phyloP scores from a whole-genome alignment of 192 early-diverging fungal genomes.

The Haplosporangium gracile region DNA sequence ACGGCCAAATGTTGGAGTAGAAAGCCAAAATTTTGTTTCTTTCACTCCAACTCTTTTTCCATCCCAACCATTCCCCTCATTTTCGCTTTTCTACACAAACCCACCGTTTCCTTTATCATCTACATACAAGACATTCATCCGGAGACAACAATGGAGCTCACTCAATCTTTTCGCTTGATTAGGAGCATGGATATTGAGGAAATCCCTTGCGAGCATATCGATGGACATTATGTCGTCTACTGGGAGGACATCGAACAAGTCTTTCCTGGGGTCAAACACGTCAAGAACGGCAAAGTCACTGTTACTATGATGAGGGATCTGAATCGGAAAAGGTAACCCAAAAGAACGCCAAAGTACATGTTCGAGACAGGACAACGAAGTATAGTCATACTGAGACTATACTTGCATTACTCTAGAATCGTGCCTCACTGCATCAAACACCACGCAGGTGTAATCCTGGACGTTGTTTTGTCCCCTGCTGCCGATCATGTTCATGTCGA shows the following conservation, averaged over 20 bases:
- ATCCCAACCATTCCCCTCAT: not conserved
- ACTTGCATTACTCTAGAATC: not conserved
- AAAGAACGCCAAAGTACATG: not conserved
- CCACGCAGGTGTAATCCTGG: not conserved
- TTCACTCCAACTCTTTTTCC: not conserved
- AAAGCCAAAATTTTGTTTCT: not conserved
- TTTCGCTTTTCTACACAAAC: not conserved
- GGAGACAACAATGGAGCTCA: not conserved
- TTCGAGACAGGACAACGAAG: not conserved
- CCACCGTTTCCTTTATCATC: not conserved
- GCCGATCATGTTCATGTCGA: no score
- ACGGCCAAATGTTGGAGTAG: not conserved
- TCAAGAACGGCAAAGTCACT: not conserved
- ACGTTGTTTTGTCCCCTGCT: not conserved
- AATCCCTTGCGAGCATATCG: not conserved
- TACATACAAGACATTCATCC: not conserved
- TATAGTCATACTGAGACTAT: not conserved
- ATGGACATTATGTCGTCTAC: not conserved
- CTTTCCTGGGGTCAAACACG: not conserved
- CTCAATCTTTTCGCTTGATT: slow-evolving; percentile 11
- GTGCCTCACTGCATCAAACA: not conserved
- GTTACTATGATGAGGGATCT: not conserved
- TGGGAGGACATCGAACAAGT: slow-evolving; percentile 16
- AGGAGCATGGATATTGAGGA: not conserved
- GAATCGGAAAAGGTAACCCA: not conserved